These are phyloP conservation scores for Lasiosphaeria hispida DNA, from an alignment of 495 filamentous ascomycete species.

Conservation along the genomic window DNA sequence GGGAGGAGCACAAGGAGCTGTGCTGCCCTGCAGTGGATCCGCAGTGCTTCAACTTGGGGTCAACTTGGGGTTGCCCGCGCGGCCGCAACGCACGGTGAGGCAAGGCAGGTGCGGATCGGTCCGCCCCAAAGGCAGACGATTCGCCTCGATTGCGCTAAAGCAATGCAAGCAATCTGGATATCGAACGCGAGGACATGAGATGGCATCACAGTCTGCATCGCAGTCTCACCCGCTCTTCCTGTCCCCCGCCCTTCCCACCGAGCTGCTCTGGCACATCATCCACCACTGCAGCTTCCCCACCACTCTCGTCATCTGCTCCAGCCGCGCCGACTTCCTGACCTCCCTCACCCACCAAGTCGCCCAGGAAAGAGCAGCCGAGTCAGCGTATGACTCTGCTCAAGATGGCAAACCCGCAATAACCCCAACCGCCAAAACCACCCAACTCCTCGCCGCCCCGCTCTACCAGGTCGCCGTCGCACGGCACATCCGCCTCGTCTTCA, in stretches of 20 bases:
- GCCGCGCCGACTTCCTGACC: slow-evolving; percentile 60
- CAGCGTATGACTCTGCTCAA: neutral
- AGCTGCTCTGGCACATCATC: slow-evolving; percentile 65
- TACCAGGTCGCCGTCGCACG: slow-evolving; percentile 65
- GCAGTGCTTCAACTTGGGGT: no score
- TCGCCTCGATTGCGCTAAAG: no score
- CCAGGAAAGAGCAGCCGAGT: neutral
- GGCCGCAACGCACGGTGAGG: neutral
- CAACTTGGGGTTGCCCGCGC: no score
- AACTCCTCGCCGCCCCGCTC: slow-evolving; percentile 62
- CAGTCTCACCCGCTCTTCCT: slow-evolving; percentile 41
- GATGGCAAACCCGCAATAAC: neutral
- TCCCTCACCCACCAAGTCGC: slow-evolving; percentile 37
- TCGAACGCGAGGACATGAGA: neutral
- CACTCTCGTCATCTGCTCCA: slow-evolving; percentile 68
- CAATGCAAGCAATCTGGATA: neutral
- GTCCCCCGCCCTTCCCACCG: slow-evolving; percentile 50
- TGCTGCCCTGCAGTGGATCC: no score
- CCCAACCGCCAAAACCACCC: neutral
- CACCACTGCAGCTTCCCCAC: slow-evolving; percentile 51
- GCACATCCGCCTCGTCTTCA: slow-evolving; percentile 65
- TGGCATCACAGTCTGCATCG: neutral
- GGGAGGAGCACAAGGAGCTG: neutral
- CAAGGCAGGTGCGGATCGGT: slow-evolving; percentile 20
- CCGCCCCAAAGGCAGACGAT: neutral